These are phyloP conservation scores for Salix brachista DNA, from an alignment of 345 rosid genomes.

Conservation along the genomic window DNA sequence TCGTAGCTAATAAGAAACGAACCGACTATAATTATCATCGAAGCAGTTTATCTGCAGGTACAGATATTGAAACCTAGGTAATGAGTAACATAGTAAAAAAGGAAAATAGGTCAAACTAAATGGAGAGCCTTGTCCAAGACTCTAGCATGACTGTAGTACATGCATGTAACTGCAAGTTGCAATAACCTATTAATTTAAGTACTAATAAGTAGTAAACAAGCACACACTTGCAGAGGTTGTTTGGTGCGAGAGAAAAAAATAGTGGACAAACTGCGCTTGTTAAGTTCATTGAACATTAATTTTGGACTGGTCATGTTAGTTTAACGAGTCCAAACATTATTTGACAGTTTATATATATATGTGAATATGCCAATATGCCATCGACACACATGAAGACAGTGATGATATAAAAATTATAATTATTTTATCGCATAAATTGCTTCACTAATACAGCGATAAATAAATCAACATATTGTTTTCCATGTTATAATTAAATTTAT, in stretches of 20 bases:
- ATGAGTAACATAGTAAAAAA: neutral
- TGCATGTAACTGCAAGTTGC: neutral
- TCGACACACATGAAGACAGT: too few species aligned
- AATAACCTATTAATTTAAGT: neutral
- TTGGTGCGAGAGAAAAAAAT: neutral
- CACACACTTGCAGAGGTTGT: neutral
- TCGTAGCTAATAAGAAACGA: slow-evolving; percentile 2
- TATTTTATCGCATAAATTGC: too few species aligned
- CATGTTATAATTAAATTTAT: too few species aligned
- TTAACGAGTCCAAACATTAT: too few species aligned
- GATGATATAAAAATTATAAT: too few species aligned
- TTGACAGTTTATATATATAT: too few species aligned
- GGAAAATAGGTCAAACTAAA: slow-evolving; percentile 2
- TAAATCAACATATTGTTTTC: too few species aligned
- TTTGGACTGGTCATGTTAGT: neutral
- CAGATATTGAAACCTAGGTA: neutral
- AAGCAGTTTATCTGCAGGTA: neutral
- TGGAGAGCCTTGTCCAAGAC: neutral
- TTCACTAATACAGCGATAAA: too few species aligned
- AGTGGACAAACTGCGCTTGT: slow-evolving; percentile 1
- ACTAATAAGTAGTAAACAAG: neutral
- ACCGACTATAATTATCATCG: neutral
- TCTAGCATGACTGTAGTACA: neutral
- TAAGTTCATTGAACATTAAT: slow-evolving; percentile 8
- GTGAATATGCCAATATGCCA: too few species aligned